These are phyloP conservation scores for Colletotrichum lentis DNA, from an alignment of 2,329 filamentous ascomycete genomes.

Conservation along the genomic window DNA sequence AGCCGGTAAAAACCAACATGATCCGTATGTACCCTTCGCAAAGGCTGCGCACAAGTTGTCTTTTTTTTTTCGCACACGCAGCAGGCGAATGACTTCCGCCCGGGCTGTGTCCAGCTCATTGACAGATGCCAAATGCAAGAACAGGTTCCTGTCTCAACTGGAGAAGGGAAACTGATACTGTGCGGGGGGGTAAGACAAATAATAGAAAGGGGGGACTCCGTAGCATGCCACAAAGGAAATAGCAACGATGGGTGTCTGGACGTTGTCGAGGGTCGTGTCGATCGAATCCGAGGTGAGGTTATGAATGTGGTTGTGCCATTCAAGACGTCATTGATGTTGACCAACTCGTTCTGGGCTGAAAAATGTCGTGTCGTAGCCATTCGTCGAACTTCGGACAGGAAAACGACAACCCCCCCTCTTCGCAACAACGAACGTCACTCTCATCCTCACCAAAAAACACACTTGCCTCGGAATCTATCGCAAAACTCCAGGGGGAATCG, in stretches of 20 bases:
- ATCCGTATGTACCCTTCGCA: constrained; percentile 33
- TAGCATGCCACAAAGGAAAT: constrained; percentile 9
- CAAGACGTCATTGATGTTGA: background rate
- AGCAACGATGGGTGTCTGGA: background rate
- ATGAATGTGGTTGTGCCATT: background rate
- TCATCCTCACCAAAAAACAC: constrained; percentile 9
- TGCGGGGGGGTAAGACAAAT: background rate
- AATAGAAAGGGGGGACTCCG: background rate
- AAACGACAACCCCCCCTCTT: background rate
- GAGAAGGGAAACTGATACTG: background rate
- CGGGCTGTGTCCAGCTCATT: no score
- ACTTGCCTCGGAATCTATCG: constrained; percentile 36
- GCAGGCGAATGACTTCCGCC: background rate
- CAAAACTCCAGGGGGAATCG: constrained; percentile 35
- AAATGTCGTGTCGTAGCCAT: background rate
- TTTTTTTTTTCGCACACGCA: constrained; percentile 9
- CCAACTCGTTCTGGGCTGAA: background rate
- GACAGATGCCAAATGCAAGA: background rate
- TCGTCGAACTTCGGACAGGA: background rate
- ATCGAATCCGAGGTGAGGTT: background rate
- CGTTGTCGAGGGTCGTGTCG: background rate
- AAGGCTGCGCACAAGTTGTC: constrained; percentile 5
- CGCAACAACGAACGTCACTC: background rate
- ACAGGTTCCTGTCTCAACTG: background rate
- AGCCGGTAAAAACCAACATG: constrained; percentile 43